Evolutionary conservation across 257 asterid genomes (phyloP).

Genomic region (Forsythia viridissima): DNA sequence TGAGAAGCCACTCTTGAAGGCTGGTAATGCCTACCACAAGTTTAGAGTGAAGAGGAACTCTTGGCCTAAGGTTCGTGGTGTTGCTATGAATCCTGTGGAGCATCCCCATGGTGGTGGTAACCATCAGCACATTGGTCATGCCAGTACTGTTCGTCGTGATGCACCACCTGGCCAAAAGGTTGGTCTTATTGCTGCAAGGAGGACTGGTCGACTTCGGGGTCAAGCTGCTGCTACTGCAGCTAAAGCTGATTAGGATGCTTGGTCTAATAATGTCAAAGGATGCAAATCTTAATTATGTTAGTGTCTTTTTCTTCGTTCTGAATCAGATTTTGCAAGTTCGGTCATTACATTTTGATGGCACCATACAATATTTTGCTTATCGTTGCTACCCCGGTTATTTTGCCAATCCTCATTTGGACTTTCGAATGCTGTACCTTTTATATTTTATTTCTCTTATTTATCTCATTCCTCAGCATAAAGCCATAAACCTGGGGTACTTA

Average conservation of each 20-base stretch:
- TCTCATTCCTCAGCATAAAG: neutral
- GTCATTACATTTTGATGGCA: constrained; percentile 15
- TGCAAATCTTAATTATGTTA: constrained; percentile 7
- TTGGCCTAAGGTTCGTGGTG: constrained; percentile 93
- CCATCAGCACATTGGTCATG: constrained; percentile 87
- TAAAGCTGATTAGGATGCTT: constrained; percentile 51
- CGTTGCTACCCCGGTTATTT: neutral
- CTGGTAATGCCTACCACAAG: constrained; percentile 79
- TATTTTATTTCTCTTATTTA: too few relatives aligned
- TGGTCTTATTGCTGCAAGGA: constrained; percentile 79
- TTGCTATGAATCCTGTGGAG: constrained; percentile 84
- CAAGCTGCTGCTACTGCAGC: constrained; percentile 75
- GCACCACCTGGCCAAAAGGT: constrained; percentile 90
- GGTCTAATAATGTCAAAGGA: constrained; percentile 12
- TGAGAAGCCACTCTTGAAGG: constrained; percentile 76
- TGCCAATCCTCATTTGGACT: neutral
- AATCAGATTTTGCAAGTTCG: constrained; percentile 14
- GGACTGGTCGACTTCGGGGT: constrained; percentile 84
- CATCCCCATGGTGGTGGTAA: constrained; percentile 94
- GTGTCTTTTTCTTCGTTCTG: neutral
- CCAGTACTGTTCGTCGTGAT: constrained; percentile 78
- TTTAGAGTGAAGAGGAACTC: constrained; percentile 72
- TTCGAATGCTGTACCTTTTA: neutral
- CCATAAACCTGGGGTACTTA: too few relatives aligned
- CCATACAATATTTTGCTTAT: constrained; percentile 32